Conservation (phyloP, 2,329 filamentous ascomycete genomes). For the Rhinocladiella mackenziei region DNA sequence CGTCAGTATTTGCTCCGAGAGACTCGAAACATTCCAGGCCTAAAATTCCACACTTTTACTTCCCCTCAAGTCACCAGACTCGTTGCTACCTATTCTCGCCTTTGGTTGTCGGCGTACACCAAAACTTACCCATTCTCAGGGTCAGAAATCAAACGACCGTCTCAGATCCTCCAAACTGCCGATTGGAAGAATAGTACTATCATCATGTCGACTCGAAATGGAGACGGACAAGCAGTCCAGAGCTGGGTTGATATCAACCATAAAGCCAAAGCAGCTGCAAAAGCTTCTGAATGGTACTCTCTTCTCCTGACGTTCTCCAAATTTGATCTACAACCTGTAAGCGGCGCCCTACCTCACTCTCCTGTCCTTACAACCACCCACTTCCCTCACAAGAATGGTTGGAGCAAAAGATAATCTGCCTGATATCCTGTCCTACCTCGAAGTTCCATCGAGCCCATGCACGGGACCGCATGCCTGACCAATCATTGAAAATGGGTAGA, state of each 20-base stretch:
- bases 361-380: conserved; percentile 3
- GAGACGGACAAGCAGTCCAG: neutral
- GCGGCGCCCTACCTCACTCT: conserved; percentile 6
- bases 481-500: conserved; percentile 1
- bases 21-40: no score
- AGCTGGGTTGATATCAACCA: conserved; percentile 4
- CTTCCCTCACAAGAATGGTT: conserved; percentile 21
- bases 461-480: neutral
- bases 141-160: no score
- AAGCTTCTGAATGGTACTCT: neutral
- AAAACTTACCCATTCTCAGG: no score
- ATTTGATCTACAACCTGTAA: conserved; percentile 1
- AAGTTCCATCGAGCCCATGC: neutral
- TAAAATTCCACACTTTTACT: no score
- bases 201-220: neutral
- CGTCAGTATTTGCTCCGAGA: no score
- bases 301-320: conserved; percentile 1
- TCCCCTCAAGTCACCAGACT: no score
- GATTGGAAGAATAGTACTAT: no score
- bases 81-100: no score
- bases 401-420: conserved; percentile 30
- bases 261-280: neutral
- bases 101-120: no score
- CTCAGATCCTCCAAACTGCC: no score
- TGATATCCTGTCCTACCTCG: conserved; percentile 29